Percentiles rank a stretch among this genome's conserved stretches.
Evolutionary conservation across 345 rosid species (phyloP).

Genomic region (Populus nigra): DNA sequence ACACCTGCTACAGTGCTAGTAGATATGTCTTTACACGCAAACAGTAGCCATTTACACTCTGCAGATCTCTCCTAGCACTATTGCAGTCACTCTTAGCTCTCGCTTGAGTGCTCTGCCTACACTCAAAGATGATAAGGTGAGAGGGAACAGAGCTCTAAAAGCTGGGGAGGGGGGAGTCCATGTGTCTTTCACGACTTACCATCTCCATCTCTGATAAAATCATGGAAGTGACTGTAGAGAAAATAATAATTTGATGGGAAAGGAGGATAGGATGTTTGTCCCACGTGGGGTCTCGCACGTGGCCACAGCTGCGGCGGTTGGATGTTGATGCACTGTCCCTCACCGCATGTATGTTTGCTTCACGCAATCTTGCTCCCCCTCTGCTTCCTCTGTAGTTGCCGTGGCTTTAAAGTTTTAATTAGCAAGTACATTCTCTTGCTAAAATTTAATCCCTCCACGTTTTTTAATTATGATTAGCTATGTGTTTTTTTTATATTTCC

Average conservation of each 20-base stretch:
- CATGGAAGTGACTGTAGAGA: slow-evolving; percentile 28
- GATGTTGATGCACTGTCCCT: slow-evolving; percentile 28
- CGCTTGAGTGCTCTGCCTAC: background rate
- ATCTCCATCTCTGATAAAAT: background rate
- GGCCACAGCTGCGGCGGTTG: slow-evolving; percentile 37
- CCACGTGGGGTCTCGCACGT: slow-evolving; percentile 35
- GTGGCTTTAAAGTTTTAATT: slow-evolving; percentile 41
- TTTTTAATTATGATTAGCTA: background rate
- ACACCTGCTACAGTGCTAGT: background rate
- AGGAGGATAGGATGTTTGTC: slow-evolving; percentile 29
- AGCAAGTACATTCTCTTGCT: background rate
- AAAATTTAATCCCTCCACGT: background rate
- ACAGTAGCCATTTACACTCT: background rate
- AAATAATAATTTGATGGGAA: background rate
- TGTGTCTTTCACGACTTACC: background rate
- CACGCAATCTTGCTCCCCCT: slow-evolving; percentile 37
- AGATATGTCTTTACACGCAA: background rate
- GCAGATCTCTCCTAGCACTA: background rate
- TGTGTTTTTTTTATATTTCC: background rate
- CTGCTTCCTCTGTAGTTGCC: slow-evolving; percentile 20
- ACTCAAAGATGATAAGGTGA: background rate
- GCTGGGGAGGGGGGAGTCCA: background rate
- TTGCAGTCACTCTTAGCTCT: background rate
- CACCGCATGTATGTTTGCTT: slow-evolving; percentile 49
- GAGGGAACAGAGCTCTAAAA: background rate